Evolutionary conservation across 805 yeast genomes (phyloP).

Genomic region (Wickerhamomyces silvicola): DNA sequence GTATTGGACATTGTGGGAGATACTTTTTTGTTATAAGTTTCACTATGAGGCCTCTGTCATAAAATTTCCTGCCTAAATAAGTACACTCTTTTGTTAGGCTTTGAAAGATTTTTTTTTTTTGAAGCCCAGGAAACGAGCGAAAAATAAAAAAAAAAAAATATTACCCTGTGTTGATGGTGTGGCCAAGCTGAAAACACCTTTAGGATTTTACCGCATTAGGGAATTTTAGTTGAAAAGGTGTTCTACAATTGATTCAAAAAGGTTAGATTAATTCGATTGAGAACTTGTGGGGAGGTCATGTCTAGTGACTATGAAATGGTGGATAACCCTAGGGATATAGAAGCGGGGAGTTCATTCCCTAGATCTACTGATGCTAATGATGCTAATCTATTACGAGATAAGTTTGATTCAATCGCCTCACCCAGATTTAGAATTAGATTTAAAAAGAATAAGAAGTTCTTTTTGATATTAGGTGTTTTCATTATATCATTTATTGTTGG

Average conservation of each 20-base stretch:
- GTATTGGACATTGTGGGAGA: conserved; percentile 50
- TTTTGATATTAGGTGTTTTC: conserved; percentile 6
- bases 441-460: conserved; percentile 11
- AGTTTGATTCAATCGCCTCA: conserved; percentile 11
- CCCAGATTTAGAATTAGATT: neutral
- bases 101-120: neutral
- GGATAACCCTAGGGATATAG: conserved; percentile 9
- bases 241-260: too few relatives aligned
- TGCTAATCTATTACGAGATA: conserved; percentile 7
- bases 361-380: conserved; percentile 2
- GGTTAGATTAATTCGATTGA: too few relatives aligned
- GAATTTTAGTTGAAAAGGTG: too few relatives aligned
- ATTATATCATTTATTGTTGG: conserved; percentile 14
- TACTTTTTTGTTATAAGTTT: too few relatives aligned
- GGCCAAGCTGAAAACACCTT: conserved; percentile 1
- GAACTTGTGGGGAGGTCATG: too few relatives aligned
- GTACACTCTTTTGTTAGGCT: too few relatives aligned
- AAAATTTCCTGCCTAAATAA: too few relatives aligned
- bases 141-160: too few relatives aligned
- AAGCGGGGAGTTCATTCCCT: conserved; percentile 1
- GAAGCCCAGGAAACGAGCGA: too few relatives aligned
- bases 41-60: too few relatives aligned
- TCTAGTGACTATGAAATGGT: conserved; percentile 14
- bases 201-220: conserved; percentile 10
- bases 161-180: conserved; percentile 4